Evolutionary conservation across 345 rosid species (phyloP).

Genomic region (Syzygium oleosum): DNA sequence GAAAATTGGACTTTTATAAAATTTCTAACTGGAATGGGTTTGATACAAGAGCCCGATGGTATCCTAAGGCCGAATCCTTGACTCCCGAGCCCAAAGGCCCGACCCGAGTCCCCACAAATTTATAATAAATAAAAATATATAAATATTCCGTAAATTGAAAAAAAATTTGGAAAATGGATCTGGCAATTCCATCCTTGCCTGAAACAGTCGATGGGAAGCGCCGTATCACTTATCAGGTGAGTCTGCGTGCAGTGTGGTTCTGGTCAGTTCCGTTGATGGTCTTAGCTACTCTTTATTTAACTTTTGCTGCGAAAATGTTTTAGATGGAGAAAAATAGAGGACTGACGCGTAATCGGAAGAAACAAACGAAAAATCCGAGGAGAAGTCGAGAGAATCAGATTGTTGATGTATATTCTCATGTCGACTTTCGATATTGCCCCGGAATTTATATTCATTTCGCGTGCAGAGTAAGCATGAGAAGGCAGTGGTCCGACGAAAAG

Average conservation of each 20-base stretch:
- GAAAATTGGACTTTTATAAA: too few species aligned
- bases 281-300: neutral
- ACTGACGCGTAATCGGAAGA: conserved; percentile 57
- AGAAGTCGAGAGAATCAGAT: conserved; percentile 22
- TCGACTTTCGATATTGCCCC: neutral
- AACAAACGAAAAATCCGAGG: conserved; percentile 63
- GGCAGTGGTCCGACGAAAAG: conserved; percentile 33
- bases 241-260: neutral
- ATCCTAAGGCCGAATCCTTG: too few species aligned
- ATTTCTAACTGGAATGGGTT: too few species aligned
- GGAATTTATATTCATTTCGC: neutral
- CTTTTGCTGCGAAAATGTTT: neutral
- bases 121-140: too few species aligned
- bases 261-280: neutral
- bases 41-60: too few species aligned
- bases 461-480: conserved; percentile 42
- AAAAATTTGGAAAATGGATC: neutral
- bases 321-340: conserved; percentile 73
- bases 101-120: too few species aligned
- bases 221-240: conserved; percentile 41
- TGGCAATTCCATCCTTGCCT: conserved; percentile 30
- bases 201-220: conserved; percentile 68
- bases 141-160: too few species aligned
- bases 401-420: neutral
- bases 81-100: too few species aligned